Evolutionary conservation across 1,284 basidiomycete genomes (phyloP), one percentile per base, ranked within the genome.

Genomic region (Marasmius fiardii): DNA sequence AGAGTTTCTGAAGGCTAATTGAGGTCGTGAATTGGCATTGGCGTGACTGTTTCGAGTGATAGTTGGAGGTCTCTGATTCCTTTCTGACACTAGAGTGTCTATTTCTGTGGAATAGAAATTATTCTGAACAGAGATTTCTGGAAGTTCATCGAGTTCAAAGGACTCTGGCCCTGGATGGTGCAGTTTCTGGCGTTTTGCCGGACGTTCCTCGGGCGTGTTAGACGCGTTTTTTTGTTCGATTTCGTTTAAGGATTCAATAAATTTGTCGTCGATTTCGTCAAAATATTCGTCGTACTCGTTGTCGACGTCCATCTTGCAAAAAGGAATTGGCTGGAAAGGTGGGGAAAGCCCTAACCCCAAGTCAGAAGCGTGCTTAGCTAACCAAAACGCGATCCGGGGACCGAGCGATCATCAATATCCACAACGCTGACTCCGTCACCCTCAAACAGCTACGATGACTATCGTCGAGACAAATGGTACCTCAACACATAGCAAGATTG

Each of bases 281-380:
- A 81, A 80, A 69, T 85, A 84, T 62, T 86, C 81, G 66, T 90
- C 88, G 31, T 79, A 83, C 68, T 79, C 78, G 61, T 78, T 70
- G 39, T 41, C 39, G 39, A 41, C 39, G 39, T 41, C 16, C 39
- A 41, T 41, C 20, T 7, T 20, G 39, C 39, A 41, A 20, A 7
- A 16, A 41, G n/a, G 39, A 20, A 41, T 5, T n/a, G n/a, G n/a
- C n/a, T n/a, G n/a, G n/a, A n/a, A n/a, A n/a, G n/a, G n/a, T n/a
- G n/a, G n/a, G n/a, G n/a, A n/a, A n/a, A n/a, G n/a, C n/a, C n/a
- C n/a, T n/a, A n/a, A n/a, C 16, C 6, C n/a, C 16, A n/a, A 14
- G 39, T 41, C 16, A 6, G 20, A 20, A 6, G 21, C 20, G n/a
- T 5, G 51, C 37, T 37, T 49, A 61, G 58, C 54, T 64, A 63